Evolutionary conservation across 257 asterid genomes (phyloP).

Genomic region (Ilex aquifolium): DNA sequence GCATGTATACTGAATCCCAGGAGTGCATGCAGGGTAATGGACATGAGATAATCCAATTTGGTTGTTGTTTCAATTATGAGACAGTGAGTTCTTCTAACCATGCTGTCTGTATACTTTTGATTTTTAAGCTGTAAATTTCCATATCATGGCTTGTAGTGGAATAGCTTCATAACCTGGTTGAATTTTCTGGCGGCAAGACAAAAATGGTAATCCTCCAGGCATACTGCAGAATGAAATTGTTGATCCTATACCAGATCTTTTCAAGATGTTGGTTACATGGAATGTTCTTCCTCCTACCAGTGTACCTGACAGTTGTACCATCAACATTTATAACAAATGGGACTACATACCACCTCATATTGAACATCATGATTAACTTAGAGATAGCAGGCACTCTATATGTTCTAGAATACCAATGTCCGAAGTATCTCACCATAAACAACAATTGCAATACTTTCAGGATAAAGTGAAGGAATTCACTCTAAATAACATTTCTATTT

Average conservation of each 20-base stretch:
- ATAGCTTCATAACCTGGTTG: too few species aligned
- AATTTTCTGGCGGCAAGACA: constrained; percentile 40
- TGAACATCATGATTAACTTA: constrained; percentile 46
- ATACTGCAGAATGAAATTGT: constrained; percentile 54
- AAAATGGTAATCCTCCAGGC: constrained; percentile 78
- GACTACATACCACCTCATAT: constrained; percentile 95
- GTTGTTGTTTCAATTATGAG: constrained; percentile 84
- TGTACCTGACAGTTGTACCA: constrained; percentile 87
- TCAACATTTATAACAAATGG: constrained; percentile 76
- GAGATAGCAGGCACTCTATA: too few species aligned
- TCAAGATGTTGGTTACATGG: constrained; percentile 66
- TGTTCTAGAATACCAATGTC: too few species aligned
- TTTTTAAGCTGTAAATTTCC: not conserved
- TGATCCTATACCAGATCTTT: constrained; percentile 66
- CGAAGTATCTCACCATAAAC: too few species aligned
- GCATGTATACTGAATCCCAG: constrained; percentile 68
- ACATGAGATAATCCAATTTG: constrained; percentile 74
- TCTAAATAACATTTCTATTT: too few species aligned
- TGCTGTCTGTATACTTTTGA: not conserved
- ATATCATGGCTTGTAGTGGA: constrained; percentile 1
- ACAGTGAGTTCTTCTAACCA: constrained; percentile 28
- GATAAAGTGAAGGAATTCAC: too few species aligned
- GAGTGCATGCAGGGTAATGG: constrained; percentile 95
- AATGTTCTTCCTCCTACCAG: constrained; percentile 66
- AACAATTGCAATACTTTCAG: too few species aligned